phyloP scores from a whole-genome alignment of 2,329 filamentous ascomycete species.

The Aspergillus ochraceus region DNA sequence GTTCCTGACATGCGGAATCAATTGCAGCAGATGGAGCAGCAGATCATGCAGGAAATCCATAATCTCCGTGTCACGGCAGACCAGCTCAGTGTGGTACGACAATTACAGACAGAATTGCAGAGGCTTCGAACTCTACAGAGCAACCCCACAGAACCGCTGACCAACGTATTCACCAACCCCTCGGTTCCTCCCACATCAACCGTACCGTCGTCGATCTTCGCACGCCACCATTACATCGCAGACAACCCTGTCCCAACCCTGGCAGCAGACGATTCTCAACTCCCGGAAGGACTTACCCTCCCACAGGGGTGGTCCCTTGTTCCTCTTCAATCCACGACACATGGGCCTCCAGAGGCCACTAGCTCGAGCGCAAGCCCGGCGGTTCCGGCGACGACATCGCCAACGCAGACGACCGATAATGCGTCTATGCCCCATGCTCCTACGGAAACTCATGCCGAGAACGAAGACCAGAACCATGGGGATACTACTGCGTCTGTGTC shows the following conservation, averaged over 20 bases:
- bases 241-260: conserved; percentile 33
- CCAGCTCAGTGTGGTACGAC: conserved; percentile 67
- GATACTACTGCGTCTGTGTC: conserved; percentile 2
- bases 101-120: conserved; percentile 66
- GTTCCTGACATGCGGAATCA: conserved; percentile 54
- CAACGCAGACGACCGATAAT: neutral
- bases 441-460: neutral
- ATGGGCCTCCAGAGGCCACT: conserved; percentile 3
- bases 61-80: conserved; percentile 63
- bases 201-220: conserved; percentile 16
- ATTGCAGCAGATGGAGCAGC: conserved; percentile 65
- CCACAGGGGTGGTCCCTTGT: conserved; percentile 50
- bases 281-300: conserved; percentile 53
- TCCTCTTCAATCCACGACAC: conserved; percentile 27
- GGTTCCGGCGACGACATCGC: conserved; percentile 3
- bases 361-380: conserved; percentile 6
- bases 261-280: conserved; percentile 43
- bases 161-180: conserved; percentile 11
- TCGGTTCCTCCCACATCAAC: conserved; percentile 19
- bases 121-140: conserved; percentile 59
- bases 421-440: neutral
- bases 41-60: conserved; percentile 67
- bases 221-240: conserved; percentile 31
- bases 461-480: conserved; percentile 1
- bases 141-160: conserved; percentile 15